These are phyloP conservation scores for Neurospora tetrasperma DNA, from an alignment of 495 filamentous ascomycete genomes.

Conservation along the genomic window DNA sequence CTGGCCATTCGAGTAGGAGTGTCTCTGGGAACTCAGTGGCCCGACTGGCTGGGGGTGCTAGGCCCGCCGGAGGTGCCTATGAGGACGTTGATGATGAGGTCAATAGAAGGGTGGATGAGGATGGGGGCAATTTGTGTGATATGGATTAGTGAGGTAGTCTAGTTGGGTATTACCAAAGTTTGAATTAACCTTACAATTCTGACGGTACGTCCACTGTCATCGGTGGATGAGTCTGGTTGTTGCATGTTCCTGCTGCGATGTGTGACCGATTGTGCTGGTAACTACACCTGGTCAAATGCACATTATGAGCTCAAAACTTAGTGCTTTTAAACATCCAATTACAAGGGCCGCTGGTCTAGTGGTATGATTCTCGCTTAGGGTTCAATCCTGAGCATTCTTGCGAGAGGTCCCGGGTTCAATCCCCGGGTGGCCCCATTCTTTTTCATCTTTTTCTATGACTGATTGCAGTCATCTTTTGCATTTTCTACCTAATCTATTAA, in stretches of 20 bases:
- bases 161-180: not conserved
- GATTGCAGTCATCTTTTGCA: not conserved
- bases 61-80: not conserved
- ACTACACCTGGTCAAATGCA: no score
- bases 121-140: not conserved
- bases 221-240: no score
- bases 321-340: not conserved
- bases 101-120: not conserved
- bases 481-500: no score
- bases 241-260: no score
- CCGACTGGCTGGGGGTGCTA: no score
- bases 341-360: not conserved
- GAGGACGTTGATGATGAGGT: not conserved
- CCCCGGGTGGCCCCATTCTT: no score
- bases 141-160: not conserved
- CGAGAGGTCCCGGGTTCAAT: not conserved
- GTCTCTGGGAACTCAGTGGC: not conserved
- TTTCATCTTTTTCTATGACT: not conserved
- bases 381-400: not conserved
- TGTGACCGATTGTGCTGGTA: no score
- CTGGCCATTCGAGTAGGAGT: not conserved
- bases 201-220: not conserved
- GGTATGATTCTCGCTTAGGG: not conserved
- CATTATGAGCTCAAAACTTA: no score
- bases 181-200: no score